Base-by-base conservation (phyloP, 192 early-diverging fungal species). In the Dimargaris xerosporica region DNA sequence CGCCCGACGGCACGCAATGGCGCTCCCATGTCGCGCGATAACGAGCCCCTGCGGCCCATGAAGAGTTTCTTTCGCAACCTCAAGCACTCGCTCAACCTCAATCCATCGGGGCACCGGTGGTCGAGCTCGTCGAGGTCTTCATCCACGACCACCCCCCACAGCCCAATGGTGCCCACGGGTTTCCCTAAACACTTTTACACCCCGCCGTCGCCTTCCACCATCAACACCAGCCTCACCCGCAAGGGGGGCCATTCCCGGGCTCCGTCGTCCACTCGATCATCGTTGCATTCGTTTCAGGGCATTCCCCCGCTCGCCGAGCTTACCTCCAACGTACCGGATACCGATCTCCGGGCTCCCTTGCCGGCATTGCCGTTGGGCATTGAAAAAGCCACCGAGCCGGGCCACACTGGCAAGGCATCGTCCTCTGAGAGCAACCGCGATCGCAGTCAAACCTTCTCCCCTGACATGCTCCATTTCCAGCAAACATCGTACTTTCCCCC, bases 1-100 rank as follows among this genome's bases (percentile, higher is more conserved):
- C 58, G 58, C 5, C 58, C 58, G 5, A 44, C 58, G 28, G 58
- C 58, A 30, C 58, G 58, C 34, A 60, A 60, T 34, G 58, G 58
- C n/a, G 42, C 34, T 12, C n/a, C 58, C 41, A 6, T 44, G 17
- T 5, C 29, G 19, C 16, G 42, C 34, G n/a, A 19, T 43, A 16
- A 26, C 41, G 58, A 60, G 26, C 58, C 30, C 31, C 34, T 60
- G 28, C 58, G 58, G 7, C 58, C 58, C 4, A 39, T 60, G n/a
- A 16, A 26, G 16, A 60, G 58, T 23, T 60, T 60, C n/a, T 43
- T 60, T 43, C 31, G 42, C 21, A 41, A 26, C 58, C 58, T 60
- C 26, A 41, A 44, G 26, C n/a, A 41, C 19, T 60, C 58, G 0
- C 41, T 60, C 39, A 30, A 60, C 16, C 19, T 60, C 21, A 42